Percentiles rank a stretch among this genome's conserved stretches.
phyloP scores from a whole-genome alignment of 257 asterid genomes.

The Scutellaria galericulata region DNA sequence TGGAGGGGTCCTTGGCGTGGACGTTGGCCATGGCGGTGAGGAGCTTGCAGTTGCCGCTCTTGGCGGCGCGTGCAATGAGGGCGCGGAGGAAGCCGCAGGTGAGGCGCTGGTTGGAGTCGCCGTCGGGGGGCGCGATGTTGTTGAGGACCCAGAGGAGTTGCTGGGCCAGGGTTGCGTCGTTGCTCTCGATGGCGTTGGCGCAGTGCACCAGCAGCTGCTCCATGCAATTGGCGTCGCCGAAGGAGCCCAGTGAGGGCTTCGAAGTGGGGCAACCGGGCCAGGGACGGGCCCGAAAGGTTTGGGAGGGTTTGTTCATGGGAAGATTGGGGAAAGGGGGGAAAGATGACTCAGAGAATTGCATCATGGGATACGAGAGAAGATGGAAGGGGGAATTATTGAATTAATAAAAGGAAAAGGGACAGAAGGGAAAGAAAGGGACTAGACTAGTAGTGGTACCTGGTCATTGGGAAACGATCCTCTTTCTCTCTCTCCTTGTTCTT shows the following conservation, averaged over 20 bases:
- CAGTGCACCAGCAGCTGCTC: conserved; percentile 89
- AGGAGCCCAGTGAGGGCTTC: conserved; percentile 39
- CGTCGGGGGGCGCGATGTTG: conserved; percentile 95
- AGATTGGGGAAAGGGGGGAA: conserved; percentile 45
- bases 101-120: conserved; percentile 92
- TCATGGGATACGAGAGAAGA: conserved; percentile 38
- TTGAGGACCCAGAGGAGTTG: conserved; percentile 95
- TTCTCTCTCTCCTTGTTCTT: neutral
- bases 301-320: conserved; percentile 47
- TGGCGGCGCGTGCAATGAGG: conserved; percentile 78
- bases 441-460: conserved; percentile 77
- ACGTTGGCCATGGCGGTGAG: conserved; percentile 60
- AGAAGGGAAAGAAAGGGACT: conserved; percentile 71
- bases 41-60: conserved; percentile 62
- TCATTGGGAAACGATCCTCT: conserved; percentile 65
- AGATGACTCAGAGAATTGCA: conserved; percentile 69
- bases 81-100: conserved; percentile 91
- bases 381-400: neutral
- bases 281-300: conserved; percentile 39
- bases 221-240: conserved; percentile 90
- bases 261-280: conserved; percentile 79
- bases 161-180: conserved; percentile 90
- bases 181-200: conserved; percentile 81
- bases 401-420: conserved; percentile 25
- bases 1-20: conserved; percentile 40